Percentiles rank a stretch among this genome's conserved stretches.
These are phyloP conservation scores for Eutrema heterophyllum DNA, from an alignment of 345 rosid genomes.

Conservation along the genomic window DNA sequence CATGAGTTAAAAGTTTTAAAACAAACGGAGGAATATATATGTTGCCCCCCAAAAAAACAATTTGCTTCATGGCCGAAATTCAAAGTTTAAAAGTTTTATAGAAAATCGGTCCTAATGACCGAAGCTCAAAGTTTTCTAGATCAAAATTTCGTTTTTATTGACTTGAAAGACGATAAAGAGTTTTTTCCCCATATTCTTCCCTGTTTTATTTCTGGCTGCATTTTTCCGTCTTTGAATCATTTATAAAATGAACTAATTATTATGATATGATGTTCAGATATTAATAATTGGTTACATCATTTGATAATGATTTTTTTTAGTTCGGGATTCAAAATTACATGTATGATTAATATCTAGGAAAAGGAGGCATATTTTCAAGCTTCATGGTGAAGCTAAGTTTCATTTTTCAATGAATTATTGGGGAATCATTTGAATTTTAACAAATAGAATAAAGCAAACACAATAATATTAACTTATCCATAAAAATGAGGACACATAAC, in stretches of 20 bases:
- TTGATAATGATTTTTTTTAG: background rate
- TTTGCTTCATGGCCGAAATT: no score
- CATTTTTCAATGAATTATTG: conserved; percentile 33
- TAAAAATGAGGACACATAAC: conserved; percentile 25
- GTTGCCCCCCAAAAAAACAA: no score
- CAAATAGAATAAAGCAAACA: conserved; percentile 29
- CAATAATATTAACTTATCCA: conserved; percentile 22
- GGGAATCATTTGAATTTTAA: conserved; percentile 35
- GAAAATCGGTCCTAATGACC: no score
- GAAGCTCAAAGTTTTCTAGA: no score
- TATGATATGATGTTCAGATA: background rate
- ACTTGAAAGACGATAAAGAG: background rate
- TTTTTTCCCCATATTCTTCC: no score
- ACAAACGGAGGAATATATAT: background rate
- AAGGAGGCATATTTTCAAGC: conserved; percentile 12
- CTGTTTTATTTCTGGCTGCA: no score
- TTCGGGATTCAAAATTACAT: background rate
- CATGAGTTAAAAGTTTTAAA: background rate
- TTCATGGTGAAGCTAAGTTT: conserved; percentile 26
- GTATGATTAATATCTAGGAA: conserved; percentile 3
- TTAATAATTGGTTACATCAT: background rate
- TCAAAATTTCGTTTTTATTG: background rate
- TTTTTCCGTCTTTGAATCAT: background rate
- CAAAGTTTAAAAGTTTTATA: no score
- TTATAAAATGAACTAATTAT: background rate